phyloP scores from a whole-genome alignment of 2,329 filamentous ascomycete genomes.

The Cytospora chrysosperma region DNA sequence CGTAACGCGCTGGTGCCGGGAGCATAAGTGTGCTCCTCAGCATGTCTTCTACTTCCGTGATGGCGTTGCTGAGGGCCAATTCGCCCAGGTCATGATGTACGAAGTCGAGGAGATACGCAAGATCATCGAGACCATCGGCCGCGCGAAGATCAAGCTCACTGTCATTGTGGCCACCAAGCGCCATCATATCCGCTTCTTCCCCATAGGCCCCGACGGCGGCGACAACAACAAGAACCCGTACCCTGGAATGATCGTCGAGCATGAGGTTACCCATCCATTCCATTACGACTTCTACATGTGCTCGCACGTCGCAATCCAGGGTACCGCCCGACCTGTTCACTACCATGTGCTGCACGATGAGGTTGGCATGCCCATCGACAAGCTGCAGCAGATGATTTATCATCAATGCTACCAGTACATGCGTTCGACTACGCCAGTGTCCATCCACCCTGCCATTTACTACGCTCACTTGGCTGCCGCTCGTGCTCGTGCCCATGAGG shows the following conservation, averaged over 20 bases:
- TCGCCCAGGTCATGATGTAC: slow-evolving; percentile 72
- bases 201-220: slow-evolving; percentile 50
- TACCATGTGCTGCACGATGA: slow-evolving; percentile 91
- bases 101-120: slow-evolving; percentile 73
- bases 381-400: slow-evolving; percentile 86
- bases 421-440: slow-evolving; percentile 89
- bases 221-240: slow-evolving; percentile 81
- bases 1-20: slow-evolving; percentile 61
- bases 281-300: slow-evolving; percentile 81
- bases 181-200: slow-evolving; percentile 93
- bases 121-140: slow-evolving; percentile 46
- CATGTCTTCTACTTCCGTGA: slow-evolving; percentile 92
- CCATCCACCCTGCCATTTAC: slow-evolving; percentile 85
- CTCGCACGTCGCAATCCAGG: slow-evolving; percentile 76
- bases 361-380: slow-evolving; percentile 61
- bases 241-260: slow-evolving; percentile 84
- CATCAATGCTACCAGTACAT: slow-evolving; percentile 94
- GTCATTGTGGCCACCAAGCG: slow-evolving; percentile 90
- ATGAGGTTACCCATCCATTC: slow-evolving; percentile 84
- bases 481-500: slow-evolving; percentile 75
- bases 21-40: slow-evolving; percentile 58
- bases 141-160: slow-evolving; percentile 63
- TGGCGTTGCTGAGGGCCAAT: slow-evolving; percentile 86
- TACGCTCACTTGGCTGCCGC: slow-evolving; percentile 89
- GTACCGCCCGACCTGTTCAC: slow-evolving; percentile 87